These are phyloP conservation scores for Colletotrichum sp. DNA, from an alignment of 2,329 filamentous ascomycete species.

Conservation along the genomic window DNA sequence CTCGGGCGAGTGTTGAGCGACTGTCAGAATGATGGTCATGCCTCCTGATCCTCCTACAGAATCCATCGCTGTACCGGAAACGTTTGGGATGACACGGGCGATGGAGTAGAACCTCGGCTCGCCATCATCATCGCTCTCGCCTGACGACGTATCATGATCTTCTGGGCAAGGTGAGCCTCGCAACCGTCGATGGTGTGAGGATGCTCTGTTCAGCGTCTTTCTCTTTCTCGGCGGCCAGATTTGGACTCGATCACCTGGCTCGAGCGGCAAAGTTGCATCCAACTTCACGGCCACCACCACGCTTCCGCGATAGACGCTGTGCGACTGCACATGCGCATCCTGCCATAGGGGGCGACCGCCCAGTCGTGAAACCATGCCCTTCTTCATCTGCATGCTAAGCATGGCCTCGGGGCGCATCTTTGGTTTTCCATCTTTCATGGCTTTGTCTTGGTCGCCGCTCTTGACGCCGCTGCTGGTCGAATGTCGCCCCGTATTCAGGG, in stretches of 20 bases:
- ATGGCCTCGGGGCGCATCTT: slow-evolving; percentile 11
- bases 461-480: slow-evolving; percentile 17
- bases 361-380: slow-evolving; percentile 11
- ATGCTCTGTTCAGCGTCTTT: neutral
- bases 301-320: neutral
- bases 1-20: slow-evolving; percentile 10
- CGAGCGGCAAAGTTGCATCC: slow-evolving; percentile 3
- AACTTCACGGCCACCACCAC: neutral
- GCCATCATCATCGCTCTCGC: neutral
- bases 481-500: slow-evolving; percentile 4
- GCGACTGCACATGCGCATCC: slow-evolving; percentile 5
- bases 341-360: slow-evolving; percentile 13
- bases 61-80: neutral
- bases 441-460: slow-evolving; percentile 2
- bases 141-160: neutral
- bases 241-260: slow-evolving; percentile 13
- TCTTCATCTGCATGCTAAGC: slow-evolving; percentile 21
- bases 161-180: neutral
- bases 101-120: slow-evolving; percentile 18
- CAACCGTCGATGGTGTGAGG: neutral
- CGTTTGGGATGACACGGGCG: neutral
- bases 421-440: neutral
- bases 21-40: slow-evolving; percentile 4
- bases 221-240: slow-evolving; percentile 10
- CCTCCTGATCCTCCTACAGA: neutral